These are phyloP conservation scores for Kwoniella sp. DNA, from an alignment of 768 basidiomycete species.

Conservation along the genomic window DNA sequence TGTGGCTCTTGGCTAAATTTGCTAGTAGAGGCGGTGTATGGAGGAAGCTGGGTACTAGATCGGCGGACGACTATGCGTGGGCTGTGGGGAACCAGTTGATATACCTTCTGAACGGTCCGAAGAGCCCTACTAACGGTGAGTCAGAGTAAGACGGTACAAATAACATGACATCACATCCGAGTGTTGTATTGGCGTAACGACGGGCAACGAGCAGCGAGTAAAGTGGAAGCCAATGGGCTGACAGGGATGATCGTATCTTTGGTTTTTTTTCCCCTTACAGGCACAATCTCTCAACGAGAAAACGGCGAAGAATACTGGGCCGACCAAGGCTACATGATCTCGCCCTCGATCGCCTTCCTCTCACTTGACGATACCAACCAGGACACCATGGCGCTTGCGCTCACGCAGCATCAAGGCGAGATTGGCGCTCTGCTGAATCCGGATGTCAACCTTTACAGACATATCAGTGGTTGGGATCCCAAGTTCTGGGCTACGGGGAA, in stretches of 20 bases:
- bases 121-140: background rate
- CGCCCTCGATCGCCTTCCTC: slow-evolving; percentile 22
- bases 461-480: slow-evolving; percentile 17
- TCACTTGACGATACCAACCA: slow-evolving; percentile 3
- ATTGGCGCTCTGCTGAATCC: slow-evolving; percentile 15
- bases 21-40: slow-evolving; percentile 5
- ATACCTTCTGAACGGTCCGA: slow-evolving; percentile 11
- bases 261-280: background rate
- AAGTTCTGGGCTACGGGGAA: slow-evolving; percentile 31
- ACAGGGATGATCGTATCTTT: background rate
- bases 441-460: slow-evolving; percentile 12
- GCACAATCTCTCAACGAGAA: slow-evolving; percentile 28
- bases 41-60: background rate
- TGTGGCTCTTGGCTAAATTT: slow-evolving; percentile 20
- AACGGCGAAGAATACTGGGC: slow-evolving; percentile 23
- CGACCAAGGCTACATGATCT: slow-evolving; percentile 32
- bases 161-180: too few species aligned
- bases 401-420: slow-evolving; percentile 20
- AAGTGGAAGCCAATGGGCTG: background rate
- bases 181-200: too few species aligned
- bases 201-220: too few species aligned
- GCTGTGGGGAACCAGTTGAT: slow-evolving; percentile 27
- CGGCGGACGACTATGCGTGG: slow-evolving; percentile 28
- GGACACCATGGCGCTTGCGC: background rate
- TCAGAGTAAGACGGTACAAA: background rate